Evolutionary conservation across 78 protist genomes (phyloP), one percentile per base, ranked within the genome.

Genomic region (Chrysochromulina tobinii): DNA sequence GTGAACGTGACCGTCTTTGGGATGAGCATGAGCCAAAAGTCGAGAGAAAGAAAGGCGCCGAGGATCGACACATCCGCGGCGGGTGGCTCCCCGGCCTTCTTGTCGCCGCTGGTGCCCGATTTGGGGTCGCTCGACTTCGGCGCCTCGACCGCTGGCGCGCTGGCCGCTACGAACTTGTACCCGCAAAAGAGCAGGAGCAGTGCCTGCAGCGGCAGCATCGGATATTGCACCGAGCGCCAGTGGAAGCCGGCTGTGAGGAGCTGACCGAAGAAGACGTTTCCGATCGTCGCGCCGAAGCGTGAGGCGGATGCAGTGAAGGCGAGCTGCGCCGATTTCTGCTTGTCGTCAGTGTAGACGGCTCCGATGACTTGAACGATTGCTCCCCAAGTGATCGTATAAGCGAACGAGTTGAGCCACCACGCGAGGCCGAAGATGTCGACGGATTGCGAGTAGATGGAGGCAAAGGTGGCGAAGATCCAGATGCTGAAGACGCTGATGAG

Each of bases 341-440:
- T 38, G 38, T 38, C 38, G 38, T 38, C 38, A 38, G 38, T 38
- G 48, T 51, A 79, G 18, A 9, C 14, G 38, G 61, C 64, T 9
- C 61, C 58, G 38, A 79, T 27, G 50, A 79, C 61, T 18, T 79
- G 87, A n/a, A 2, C 1, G 8, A 64, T 64, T 20, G 87, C 87
- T 6, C 87, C 87, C 87, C 87, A 79, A 1, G 87, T 54, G 64
- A 54, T 51, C 38, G 87, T 79, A 48, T 79, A 79, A 14, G 87
- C 87, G 15, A 79, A 18, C 64, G 64, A 54, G 12, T 79, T 79
- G 64, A 79, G 64, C 64, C 3, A 3, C 87, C 87, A 79, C 64
- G 54, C 23, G 64, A 0, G 2, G 5, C 64, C 87, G 48, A 79
- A 79, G 64, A 54, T 23, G 50, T 2, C n/a, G 14, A 54, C 64